Conservation (phyloP, 306 rosid species). For the Casuarina cunninghamiana region DNA sequence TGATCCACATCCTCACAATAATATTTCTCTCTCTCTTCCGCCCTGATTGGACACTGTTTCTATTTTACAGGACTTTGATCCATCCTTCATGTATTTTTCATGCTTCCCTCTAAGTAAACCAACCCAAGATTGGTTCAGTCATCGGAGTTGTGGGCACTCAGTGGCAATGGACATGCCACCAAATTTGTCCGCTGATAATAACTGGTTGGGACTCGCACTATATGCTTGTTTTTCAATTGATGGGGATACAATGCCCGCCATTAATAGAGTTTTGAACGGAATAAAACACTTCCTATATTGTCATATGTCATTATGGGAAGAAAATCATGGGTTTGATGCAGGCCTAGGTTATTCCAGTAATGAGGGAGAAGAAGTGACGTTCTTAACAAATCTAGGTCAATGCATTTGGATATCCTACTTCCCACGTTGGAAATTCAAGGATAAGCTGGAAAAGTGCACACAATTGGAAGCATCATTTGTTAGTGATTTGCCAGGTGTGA, state of each 20-base stretch:
- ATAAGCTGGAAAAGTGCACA: background rate
- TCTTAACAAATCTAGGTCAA: background rate
- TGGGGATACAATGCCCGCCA: background rate
- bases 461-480: background rate
- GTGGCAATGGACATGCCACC: background rate
- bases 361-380: background rate
- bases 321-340: too few species aligned
- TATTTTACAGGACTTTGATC: background rate
- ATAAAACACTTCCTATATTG: background rate
- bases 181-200: background rate
- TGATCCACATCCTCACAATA: background rate
- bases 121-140: background rate
- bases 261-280: background rate
- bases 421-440: background rate
- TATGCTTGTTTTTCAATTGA: background rate
- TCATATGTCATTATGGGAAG: background rate
- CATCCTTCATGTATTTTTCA: background rate
- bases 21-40: background rate
- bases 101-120: background rate
- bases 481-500: background rate
- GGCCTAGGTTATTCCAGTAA: too few species aligned
- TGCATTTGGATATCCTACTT: background rate
- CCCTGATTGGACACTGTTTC: background rate
- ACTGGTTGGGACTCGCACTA: background rate
- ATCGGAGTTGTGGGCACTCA: background rate